Percentiles rank a stretch among this genome's conserved stretches.
These are phyloP conservation scores for Aspergillus intermedius DNA, from an alignment of 2,329 filamentous ascomycete species.

Conservation along the genomic window DNA sequence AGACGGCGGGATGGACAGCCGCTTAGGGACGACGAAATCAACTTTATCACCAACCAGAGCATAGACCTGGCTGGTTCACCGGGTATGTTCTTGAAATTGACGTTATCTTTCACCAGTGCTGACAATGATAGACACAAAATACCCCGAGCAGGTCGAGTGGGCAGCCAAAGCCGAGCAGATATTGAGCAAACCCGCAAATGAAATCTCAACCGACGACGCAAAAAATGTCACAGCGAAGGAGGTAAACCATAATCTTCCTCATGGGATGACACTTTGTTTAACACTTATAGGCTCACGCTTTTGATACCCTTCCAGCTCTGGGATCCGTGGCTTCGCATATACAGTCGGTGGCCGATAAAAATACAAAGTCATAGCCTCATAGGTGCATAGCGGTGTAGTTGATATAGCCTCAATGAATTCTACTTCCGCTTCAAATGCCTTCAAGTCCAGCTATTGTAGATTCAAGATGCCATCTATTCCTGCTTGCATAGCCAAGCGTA, in stretches of 20 bases:
- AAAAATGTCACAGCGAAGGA: constrained; percentile 7
- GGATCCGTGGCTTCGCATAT: constrained; percentile 14
- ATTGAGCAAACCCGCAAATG: constrained; percentile 9
- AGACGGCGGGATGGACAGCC: constrained; percentile 5
- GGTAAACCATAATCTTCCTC: constrained; percentile 1
- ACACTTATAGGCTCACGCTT: constrained; percentile 6
- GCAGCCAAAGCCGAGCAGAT: constrained; percentile 5
- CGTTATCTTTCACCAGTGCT: too few relatives aligned
- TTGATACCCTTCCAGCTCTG: constrained; percentile 9
- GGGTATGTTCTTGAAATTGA: neutral
- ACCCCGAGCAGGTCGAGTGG: constrained; percentile 8
- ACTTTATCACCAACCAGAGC: constrained; percentile 7
- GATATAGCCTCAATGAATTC: neutral
- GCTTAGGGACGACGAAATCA: constrained; percentile 10
- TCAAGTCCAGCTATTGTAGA: too few relatives aligned
- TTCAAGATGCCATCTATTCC: too few relatives aligned
- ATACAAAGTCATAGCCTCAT: constrained; percentile 1
- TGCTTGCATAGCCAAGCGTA: too few relatives aligned
- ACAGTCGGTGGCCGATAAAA: constrained; percentile 10
- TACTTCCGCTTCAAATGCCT: too few relatives aligned
- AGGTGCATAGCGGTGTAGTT: neutral
- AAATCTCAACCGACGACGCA: constrained; percentile 7
- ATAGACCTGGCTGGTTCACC: constrained; percentile 6
- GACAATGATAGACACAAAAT: neutral
- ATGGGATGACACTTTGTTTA: neutral